Evolutionary conservation across 768 basidiomycete genomes (phyloP), one percentile per base, ranked within the genome.

Genomic region (Agaricus sinodeliciosus): DNA sequence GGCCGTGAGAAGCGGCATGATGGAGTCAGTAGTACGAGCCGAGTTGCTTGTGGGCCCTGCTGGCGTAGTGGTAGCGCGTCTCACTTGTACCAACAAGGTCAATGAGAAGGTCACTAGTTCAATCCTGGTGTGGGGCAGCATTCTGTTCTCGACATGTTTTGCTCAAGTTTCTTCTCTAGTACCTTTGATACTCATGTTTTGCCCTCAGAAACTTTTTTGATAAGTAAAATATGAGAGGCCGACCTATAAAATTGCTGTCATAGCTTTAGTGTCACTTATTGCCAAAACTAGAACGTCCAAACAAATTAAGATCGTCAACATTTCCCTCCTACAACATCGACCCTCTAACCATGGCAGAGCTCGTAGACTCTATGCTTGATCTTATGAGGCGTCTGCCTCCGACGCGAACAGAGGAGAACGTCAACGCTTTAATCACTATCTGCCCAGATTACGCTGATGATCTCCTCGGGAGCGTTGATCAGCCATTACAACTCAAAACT

Each of bases 351-450:
- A 87, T 87, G 87, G 74, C 76, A 44, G 90, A 93, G 68, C 75
- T 87, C 55, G 80, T 93, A 43, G 90, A 94, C 63, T 87, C 90
- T 51, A 93, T 95, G 84, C 84, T 98, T 37, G 95, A 98, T 72
- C 81, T 97, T 44, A 88, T 94, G 80, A 82, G 96, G 49, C 87
- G 96, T 13, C 79, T 98, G n/a, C 96, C 96, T 7, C 95, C 96
- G 3, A 89, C 85, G 7, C 74, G 83, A 16, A 87, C 94, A 43
- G 86, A 93, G 63, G 82, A 89, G 65, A 98, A 95, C 69, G 84
- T 98, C 58, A 74, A 81, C 43, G 76, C 84, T 25, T 84, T 98
- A 26, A 82, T 90, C 55, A 73, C 74, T 43, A 84, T 97, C 64
- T 87, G 85, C 55, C 95, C 95, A 27, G 94, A 97, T 64, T 86